These are phyloP conservation scores for Cytospora leucostoma DNA, from an alignment of 2,329 filamentous ascomycete species.

Conservation along the genomic window DNA sequence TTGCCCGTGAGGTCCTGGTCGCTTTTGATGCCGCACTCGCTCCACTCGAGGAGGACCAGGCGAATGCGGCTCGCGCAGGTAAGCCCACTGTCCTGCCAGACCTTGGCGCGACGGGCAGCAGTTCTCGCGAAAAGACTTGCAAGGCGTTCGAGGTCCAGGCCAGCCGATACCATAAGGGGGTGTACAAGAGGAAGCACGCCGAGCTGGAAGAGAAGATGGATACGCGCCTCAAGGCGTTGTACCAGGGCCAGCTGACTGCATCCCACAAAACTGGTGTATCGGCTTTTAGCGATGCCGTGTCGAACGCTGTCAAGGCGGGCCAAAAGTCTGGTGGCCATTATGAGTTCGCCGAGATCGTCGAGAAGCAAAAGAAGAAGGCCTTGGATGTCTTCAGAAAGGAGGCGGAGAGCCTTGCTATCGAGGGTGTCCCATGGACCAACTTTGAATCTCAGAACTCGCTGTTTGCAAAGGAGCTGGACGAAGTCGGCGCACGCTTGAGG, in stretches of 20 bases:
- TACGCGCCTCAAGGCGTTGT: conserved; percentile 81
- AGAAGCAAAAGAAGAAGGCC: conserved; percentile 75
- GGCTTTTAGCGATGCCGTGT: conserved; percentile 85
- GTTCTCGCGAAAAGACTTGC: conserved; percentile 70
- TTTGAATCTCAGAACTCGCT: conserved; percentile 77
- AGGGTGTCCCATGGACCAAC: conserved; percentile 83
- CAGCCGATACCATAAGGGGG: conserved; percentile 93
- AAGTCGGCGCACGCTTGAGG: conserved; percentile 79
- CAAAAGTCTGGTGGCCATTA: conserved; percentile 90
- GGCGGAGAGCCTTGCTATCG: conserved; percentile 72
- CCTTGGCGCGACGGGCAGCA: conserved; percentile 72
- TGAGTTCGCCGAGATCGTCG: conserved; percentile 94
- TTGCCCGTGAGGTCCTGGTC: conserved; percentile 82
- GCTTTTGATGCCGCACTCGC: conserved; percentile 79
- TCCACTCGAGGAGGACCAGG: conserved; percentile 85
- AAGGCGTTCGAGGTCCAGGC: conserved; percentile 88
- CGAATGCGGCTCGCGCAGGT: conserved; percentile 71
- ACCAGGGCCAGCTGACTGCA: conserved; percentile 82
- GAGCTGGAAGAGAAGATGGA: conserved; percentile 89
- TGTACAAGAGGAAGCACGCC: conserved; percentile 80
- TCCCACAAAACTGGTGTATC: conserved; percentile 86
- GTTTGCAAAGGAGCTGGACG: conserved; percentile 88
- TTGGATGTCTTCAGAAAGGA: conserved; percentile 75
- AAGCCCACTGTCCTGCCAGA: conserved; percentile 71
- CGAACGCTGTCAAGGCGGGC: conserved; percentile 81